Evolutionary conservation across 306 rosid species (phyloP).

Genomic region (Cicer pinnatifidum): DNA sequence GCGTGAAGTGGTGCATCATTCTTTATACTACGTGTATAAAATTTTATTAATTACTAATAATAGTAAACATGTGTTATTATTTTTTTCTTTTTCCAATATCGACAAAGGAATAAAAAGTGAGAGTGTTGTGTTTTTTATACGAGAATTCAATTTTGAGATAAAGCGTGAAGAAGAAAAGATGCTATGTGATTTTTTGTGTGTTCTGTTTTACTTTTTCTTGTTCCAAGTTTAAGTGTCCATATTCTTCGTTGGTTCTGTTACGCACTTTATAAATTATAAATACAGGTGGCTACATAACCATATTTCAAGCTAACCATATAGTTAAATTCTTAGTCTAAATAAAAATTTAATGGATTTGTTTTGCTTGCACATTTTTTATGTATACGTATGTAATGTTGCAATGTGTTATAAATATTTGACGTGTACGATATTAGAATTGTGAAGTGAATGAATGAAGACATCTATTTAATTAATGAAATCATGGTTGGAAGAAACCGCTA

Average conservation of each 20-base stretch:
- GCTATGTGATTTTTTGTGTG: not conserved
- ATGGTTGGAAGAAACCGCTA: not conserved
- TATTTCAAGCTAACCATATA: not conserved
- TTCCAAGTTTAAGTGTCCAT: conserved; percentile 8
- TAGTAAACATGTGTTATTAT: conserved; percentile 15
- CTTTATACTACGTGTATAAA: not conserved
- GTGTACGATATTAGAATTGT: conserved; percentile 4
- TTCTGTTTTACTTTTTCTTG: not conserved
- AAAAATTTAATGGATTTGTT: too few relatives aligned
- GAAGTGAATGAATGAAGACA: not conserved
- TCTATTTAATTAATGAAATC: not conserved
- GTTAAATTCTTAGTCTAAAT: too few relatives aligned
- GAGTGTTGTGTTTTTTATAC: not conserved
- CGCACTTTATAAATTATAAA: not conserved
- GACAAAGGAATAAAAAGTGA: conserved; percentile 18
- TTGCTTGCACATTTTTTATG: too few relatives aligned
- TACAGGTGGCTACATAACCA: conserved; percentile 30
- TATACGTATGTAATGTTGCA: not conserved
- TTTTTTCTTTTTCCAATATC: not conserved
- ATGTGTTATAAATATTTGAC: conserved; percentile 4
- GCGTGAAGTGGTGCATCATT: conserved; percentile 43
- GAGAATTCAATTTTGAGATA: not conserved
- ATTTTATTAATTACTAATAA: not conserved
- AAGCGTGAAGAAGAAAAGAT: conserved; percentile 7
- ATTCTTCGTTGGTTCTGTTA: not conserved